Base-by-base conservation (phyloP, 2,329 filamentous ascomycete genomes). In the Fusarium beomiforme region DNA sequence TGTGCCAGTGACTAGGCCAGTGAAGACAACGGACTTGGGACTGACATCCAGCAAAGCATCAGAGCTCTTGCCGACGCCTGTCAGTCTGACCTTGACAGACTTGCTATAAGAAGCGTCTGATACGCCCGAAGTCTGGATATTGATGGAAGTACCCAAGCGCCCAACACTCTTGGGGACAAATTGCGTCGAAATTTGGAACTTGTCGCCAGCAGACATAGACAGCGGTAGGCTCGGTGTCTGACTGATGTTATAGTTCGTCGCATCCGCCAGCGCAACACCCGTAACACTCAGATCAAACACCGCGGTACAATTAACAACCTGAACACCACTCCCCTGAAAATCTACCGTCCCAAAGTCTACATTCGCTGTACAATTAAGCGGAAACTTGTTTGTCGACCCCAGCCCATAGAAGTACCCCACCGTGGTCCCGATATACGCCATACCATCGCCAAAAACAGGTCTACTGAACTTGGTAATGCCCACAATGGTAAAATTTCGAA, bases 381-480 rank as follows among this genome's bases (percentile, higher is more conserved):
- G 84, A 7, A 82, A 73, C 41, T 86, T 88, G 31, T 87, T 85
- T 0, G 87, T 86, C 0, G 86, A 86, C 2, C 88, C 88, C 59
- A 88, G 89, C 4, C 82, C 87, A 33, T 89, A 88, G 23, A 90
- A 74, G 59, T 79, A 84, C 6, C 88, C 88, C 26, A 80, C 77
- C 5, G 79, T 85, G 2, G 84, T 86, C 13, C 85, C 86, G n/a
- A 89, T 76, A 65, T 89, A 90, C 5, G 85, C 83, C 60, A 84
- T 83, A 1, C 85, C 87, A 61, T 90, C 82, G 10, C 88, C 88
- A 60, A 90, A 89, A 5, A 88, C 86, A 3, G 88, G 86, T 4
- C 87, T 82, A 6, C 84, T 85, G 68, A 90, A 90, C 77, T 90
- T 90, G 47, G 82, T 85, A 7, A 85, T 82, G 1, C 85, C 86